Percentiles rank a stretch among this genome's conserved stretches.
Conservation (phyloP, 1,284 basidiomycete species). For the Sporisorium scitamineum region DNA sequence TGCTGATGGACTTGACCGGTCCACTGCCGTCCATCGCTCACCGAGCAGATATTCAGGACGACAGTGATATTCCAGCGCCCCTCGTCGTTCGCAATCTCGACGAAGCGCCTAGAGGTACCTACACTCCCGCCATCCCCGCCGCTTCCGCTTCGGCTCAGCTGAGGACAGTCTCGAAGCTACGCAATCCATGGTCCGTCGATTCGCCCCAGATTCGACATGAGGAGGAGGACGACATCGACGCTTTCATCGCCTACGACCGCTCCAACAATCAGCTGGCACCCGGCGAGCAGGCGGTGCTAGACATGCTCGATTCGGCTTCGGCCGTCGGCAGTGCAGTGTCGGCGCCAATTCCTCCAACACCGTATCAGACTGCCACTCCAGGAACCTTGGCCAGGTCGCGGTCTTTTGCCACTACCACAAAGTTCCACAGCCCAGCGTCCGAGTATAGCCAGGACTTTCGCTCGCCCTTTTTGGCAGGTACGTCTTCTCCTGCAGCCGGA, state of each 20-base stretch:
- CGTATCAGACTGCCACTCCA: conserved; percentile 39
- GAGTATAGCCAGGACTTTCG: conserved; percentile 44
- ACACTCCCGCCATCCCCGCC: conserved; percentile 39
- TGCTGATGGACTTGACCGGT: conserved; percentile 26
- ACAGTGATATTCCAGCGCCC: conserved; percentile 6
- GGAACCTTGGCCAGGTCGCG: conserved; percentile 33
- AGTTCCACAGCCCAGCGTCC: conserved; percentile 40
- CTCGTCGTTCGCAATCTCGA: conserved; percentile 56
- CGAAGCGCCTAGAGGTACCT: conserved; percentile 48
- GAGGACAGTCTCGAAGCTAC: conserved; percentile 11
- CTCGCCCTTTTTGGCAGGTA: conserved; percentile 36
- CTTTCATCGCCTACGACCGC: conserved; percentile 40
- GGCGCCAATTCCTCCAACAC: conserved; percentile 25
- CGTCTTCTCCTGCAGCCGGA: conserved; percentile 36
- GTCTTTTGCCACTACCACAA: conserved; percentile 37
- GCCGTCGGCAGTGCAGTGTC: conserved; percentile 19
- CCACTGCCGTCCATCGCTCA: conserved; percentile 31
- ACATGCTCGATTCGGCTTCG: conserved; percentile 54
- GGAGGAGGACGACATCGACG: conserved; percentile 44
- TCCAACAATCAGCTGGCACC: conserved; percentile 25
- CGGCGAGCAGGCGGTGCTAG: conserved; percentile 52
- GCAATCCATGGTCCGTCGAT: conserved; percentile 40
- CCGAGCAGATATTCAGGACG: background rate
- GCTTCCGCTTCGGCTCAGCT: conserved; percentile 28
- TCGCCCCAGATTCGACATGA: conserved; percentile 27